Percentiles rank a stretch among this genome's conserved stretches.
These are phyloP conservation scores for Spongiforma sp. DNA, from an alignment of 1,284 basidiomycete species.

Conservation along the genomic window DNA sequence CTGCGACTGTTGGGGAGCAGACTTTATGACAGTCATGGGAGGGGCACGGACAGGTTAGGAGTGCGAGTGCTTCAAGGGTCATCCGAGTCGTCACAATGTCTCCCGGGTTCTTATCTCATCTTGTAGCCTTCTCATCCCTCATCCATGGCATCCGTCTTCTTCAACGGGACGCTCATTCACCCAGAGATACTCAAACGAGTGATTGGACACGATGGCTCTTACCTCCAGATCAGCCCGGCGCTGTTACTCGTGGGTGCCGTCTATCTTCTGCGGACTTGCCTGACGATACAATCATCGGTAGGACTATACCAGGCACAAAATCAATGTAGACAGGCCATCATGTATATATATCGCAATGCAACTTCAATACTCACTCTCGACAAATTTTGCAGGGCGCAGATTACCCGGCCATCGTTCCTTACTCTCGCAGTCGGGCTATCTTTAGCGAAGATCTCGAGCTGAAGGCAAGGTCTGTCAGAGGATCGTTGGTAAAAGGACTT, in stretches of 20 bases:
- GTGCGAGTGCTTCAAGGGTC: too few relatives aligned
- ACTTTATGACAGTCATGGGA: too few relatives aligned
- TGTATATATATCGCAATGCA: neutral
- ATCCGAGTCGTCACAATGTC: too few relatives aligned
- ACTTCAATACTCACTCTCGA: constrained; percentile 5
- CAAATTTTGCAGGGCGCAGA: constrained; percentile 58
- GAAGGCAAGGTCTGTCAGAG: constrained; percentile 66
- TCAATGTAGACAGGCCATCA: constrained; percentile 51
- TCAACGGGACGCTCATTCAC: constrained; percentile 86
- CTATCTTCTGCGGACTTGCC: too few relatives aligned
- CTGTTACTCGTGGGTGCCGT: constrained; percentile 50
- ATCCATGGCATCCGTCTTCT: constrained; percentile 63
- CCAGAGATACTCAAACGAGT: constrained; percentile 71
- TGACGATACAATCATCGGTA: constrained; percentile 32
- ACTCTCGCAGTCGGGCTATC: constrained; percentile 48
- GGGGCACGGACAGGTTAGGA: too few relatives aligned
- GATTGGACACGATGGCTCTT: constrained; percentile 59
- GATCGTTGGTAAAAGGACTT: constrained; percentile 72
- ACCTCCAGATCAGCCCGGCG: constrained; percentile 63
- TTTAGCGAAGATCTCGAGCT: constrained; percentile 50
- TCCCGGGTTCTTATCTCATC: neutral
- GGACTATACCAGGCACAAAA: constrained; percentile 79
- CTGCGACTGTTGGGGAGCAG: too few relatives aligned
- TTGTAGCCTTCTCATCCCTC: neutral
- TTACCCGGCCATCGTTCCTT: constrained; percentile 82